A percentile compares a stretch with the other conserved stretches of the same genome.
phyloP scores from a whole-genome alignment of 176 grass and related monocot species.

The Phragmites australis region DNA sequence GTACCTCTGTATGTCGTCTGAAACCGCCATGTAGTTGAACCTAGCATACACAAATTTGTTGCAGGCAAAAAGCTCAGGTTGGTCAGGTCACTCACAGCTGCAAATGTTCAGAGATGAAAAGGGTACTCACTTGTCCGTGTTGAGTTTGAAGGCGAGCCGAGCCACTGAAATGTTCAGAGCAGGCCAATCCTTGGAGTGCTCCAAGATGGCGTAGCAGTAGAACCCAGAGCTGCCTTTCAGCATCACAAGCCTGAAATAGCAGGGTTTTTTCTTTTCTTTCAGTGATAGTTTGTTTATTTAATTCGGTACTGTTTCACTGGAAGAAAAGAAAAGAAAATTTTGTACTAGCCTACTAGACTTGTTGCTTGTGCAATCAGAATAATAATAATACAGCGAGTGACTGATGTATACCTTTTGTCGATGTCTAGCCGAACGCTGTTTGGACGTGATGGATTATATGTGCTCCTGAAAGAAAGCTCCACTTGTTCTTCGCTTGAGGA shows the following conservation, averaged over 20 bases:
- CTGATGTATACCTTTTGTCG: constrained; percentile 87
- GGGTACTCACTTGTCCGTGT: constrained; percentile 42
- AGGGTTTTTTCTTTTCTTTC: too few species aligned
- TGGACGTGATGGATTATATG: constrained; percentile 44
- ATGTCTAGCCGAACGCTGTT: constrained; percentile 38
- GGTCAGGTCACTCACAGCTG: too few species aligned
- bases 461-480: constrained; percentile 78
- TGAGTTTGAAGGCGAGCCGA: constrained; percentile 61
- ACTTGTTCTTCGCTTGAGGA: constrained; percentile 48
- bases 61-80: too few species aligned
- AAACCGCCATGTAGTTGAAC: constrained; percentile 75
- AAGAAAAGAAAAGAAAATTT: too few species aligned
- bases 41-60: constrained; percentile 35
- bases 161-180: constrained; percentile 46
- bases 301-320: too few species aligned
- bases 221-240: constrained; percentile 71
- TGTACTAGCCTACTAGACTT: too few species aligned
- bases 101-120: too few species aligned
- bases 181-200: constrained; percentile 48
- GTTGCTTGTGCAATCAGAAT: not conserved
- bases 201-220: constrained; percentile 68
- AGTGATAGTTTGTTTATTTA: too few species aligned
- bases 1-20: constrained; percentile 60
- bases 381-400: too few species aligned
- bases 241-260: constrained; percentile 67